Base-by-base conservation (phyloP, 805 yeast species). In the Yarrowia sp. region DNA sequence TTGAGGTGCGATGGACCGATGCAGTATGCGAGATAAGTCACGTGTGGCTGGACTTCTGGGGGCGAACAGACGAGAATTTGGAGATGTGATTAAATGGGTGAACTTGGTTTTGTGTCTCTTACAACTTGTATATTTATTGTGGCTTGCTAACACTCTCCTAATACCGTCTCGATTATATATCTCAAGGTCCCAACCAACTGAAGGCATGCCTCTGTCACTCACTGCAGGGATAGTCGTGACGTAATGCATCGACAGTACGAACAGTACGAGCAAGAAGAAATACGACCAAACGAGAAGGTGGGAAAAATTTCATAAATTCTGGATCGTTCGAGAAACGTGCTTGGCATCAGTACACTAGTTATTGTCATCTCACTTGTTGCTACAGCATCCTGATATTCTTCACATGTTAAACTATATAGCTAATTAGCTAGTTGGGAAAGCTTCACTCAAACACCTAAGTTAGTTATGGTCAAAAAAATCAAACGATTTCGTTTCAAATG, bases 1-100 rank as follows among this genome's bases (percentile, higher is more conserved):
- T 36, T 53, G 44, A 36, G 42, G 36, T 28, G 13, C 35, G 35
- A 51, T 51, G 55, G 55, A 48, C 44, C 31, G 43, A 51, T 51
- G 60, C 44, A n/a, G 18, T 39, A 55, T 55, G 61, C 61, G 47
- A 55, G 61, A 55, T 55, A 55, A 55, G 61, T 55, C 61, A 55
- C 47, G 61, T 53, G 61, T 44, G 11, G 44, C 28, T 22, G 28
- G 28, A 22, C 4, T 22, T 22, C 28, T 22, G 28, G 28, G 28
- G 28, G 28, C 28, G 5, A 22, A 22, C 4, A 22, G 28, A 22
- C 5, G 28, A 5, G 3, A 22, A 3, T 22, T 22, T 22, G 5
- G 6, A 9, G 11, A 9, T 7, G 4, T 4, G 15, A 8, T 13
- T 3, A 22, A 15, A 18, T 17, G 28, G 45, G 44, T 17, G 22